Conservation (phyloP, 2,329 filamentous ascomycete genomes). For the Neofusicoccum sp. region DNA sequence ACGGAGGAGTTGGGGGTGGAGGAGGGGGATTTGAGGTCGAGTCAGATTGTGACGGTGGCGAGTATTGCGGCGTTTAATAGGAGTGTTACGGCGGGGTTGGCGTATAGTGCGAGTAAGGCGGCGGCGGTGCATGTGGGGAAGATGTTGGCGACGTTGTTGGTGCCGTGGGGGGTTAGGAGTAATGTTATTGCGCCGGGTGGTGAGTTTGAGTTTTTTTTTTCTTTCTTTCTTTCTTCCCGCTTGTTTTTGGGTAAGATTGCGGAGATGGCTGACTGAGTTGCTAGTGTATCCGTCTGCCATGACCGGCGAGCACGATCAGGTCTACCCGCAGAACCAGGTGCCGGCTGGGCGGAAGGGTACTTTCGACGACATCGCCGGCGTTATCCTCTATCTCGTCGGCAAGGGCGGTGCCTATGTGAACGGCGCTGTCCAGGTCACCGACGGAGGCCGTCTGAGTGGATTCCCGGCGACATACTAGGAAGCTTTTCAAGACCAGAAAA, state of each 20-base stretch:
- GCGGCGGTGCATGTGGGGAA: conserved; percentile 50
- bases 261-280: no score
- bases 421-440: conserved; percentile 53
- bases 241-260: not conserved
- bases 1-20: conserved; percentile 27
- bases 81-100: conserved; percentile 38
- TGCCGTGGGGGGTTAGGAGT: conserved; percentile 49
- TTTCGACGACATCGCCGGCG: conserved; percentile 52
- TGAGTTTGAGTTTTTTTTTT: not conserved
- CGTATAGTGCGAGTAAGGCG: conserved; percentile 50
- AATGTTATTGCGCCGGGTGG: conserved; percentile 50
- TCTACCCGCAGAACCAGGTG: conserved; percentile 38
- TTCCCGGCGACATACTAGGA: conserved; percentile 40
- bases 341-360: conserved; percentile 45
- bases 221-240: conserved; percentile 24
- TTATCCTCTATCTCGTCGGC: conserved; percentile 55
- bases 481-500: not conserved
- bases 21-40: conserved; percentile 40
- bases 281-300: conserved; percentile 47
- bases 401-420: conserved; percentile 58
- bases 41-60: conserved; percentile 51
- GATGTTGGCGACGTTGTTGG: conserved; percentile 40
- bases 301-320: conserved; percentile 36
- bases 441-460: conserved; percentile 46
- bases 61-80: conserved; percentile 45